Evolutionary conservation across 176 grass and related monocot genomes (phyloP).

Genomic region (Raddia distichophylla): DNA sequence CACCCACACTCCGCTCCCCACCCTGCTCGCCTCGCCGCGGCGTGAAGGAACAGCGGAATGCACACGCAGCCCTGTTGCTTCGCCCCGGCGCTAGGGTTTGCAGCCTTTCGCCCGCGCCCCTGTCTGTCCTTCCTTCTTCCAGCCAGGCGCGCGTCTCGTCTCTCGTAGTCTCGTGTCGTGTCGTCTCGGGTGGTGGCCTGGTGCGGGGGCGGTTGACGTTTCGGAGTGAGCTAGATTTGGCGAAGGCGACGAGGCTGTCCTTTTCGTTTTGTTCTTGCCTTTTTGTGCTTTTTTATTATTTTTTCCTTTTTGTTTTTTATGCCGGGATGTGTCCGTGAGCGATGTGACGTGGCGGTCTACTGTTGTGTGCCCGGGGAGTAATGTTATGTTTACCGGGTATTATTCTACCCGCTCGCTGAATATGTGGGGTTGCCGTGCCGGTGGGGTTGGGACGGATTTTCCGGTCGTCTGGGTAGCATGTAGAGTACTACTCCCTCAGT

Average conservation of each 20-base stretch:
- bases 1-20: no score
- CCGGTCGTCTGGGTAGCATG: not conserved
- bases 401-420: not conserved
- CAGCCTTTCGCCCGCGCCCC: conserved; percentile 32
- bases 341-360: not conserved
- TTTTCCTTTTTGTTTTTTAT: not conserved
- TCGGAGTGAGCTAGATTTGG: conserved; percentile 42
- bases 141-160: no score
- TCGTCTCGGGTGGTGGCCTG: not conserved
- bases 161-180: not conserved
- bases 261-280: not conserved
- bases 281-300: not conserved
- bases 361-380: not conserved
- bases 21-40: conserved; percentile 38
- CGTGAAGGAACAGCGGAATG: conserved; percentile 62
- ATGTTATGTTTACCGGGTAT: not conserved
- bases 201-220: conserved; percentile 31
- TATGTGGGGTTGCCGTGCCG: not conserved
- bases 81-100: conserved; percentile 40
- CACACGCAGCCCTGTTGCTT: conserved; percentile 36
- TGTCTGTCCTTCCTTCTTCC: not conserved
- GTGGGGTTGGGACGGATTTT: not conserved
- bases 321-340: not conserved
- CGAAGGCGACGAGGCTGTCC: not conserved
- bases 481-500: not conserved